These are phyloP conservation scores for Antitrichia curtipendula DNA, from an alignment of 225 moss, liverwort and hornwort genomes.

Conservation along the genomic window DNA sequence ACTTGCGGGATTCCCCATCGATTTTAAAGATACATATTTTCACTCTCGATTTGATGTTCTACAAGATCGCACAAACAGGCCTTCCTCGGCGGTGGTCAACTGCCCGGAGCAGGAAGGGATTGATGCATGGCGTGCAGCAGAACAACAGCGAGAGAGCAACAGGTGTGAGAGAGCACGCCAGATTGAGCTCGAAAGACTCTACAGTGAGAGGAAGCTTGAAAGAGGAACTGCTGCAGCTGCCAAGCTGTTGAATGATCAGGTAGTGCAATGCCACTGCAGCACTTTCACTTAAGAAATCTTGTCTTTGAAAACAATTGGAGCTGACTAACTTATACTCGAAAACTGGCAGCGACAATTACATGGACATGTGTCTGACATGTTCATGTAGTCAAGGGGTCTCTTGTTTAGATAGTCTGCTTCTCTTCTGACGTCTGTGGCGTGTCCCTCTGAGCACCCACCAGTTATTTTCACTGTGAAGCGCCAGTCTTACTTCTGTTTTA, in stretches of 20 bases:
- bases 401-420: not conserved
- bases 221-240: slow-evolving; percentile 70
- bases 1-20: slow-evolving; percentile 59
- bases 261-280: not conserved
- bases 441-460: not conserved
- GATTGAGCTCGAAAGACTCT: slow-evolving; percentile 55
- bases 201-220: slow-evolving; percentile 59
- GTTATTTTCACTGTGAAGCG: not conserved
- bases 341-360: not conserved
- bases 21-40: slow-evolving; percentile 89
- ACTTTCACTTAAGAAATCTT: not conserved
- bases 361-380: not conserved
- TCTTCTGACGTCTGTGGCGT: not conserved
- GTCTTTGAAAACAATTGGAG: not conserved
- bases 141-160: slow-evolving; percentile 48
- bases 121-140: slow-evolving; percentile 83
- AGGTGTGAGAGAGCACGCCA: slow-evolving; percentile 52
- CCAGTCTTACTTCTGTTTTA: not conserved
- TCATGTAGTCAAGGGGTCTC: not conserved
- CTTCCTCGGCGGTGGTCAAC: slow-evolving; percentile 25
- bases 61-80: slow-evolving; percentile 52
- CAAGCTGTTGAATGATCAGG: slow-evolving; percentile 42
- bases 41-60: slow-evolving; percentile 75
- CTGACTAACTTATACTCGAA: not conserved
- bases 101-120: slow-evolving; percentile 22